Conservation (phyloP, 1,284 basidiomycete genomes). For the Rhodotorula sp. region DNA sequence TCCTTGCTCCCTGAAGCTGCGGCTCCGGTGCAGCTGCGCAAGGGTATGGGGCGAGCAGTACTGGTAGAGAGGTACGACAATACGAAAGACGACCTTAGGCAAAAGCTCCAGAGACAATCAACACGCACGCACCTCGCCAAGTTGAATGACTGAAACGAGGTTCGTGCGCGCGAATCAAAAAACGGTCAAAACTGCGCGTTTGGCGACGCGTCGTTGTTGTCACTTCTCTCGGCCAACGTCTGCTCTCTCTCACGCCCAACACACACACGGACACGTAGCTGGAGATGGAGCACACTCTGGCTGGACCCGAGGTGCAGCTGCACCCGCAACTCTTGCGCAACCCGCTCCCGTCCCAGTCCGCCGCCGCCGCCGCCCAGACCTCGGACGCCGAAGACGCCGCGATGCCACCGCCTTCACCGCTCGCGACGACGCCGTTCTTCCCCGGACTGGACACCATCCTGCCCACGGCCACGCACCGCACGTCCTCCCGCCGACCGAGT, state of each 20-base stretch:
- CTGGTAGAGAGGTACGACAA: too few species aligned
- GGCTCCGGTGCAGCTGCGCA: too few species aligned
- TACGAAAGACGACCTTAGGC: too few species aligned
- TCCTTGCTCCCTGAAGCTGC: too few species aligned
- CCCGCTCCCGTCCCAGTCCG: not conserved
- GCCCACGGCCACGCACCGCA: not conserved
- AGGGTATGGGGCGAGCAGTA: too few species aligned
- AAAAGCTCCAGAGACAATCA: too few species aligned
- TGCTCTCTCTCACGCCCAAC: too few species aligned
- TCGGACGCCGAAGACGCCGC: not conserved
- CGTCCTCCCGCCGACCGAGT: not conserved
- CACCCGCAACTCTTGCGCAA: slow-evolving; percentile 9
- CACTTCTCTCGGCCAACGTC: not conserved
- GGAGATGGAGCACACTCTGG: not conserved
- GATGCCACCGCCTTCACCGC: not conserved
- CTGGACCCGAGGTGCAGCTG: slow-evolving; percentile 6
- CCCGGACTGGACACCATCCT: slow-evolving; percentile 2
- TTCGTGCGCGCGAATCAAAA: not conserved
- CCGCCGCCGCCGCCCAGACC: not conserved
- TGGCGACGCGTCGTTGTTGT: not conserved
- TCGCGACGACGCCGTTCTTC: slow-evolving; percentile 12
- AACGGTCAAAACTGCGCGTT: not conserved
- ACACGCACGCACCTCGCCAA: too few species aligned
- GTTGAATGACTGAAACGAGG: not conserved
- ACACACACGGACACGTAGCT: too few species aligned